Base-by-base conservation (phyloP, 371 early-diverging fungal genomes). In the Mortierella sp. region DNA sequence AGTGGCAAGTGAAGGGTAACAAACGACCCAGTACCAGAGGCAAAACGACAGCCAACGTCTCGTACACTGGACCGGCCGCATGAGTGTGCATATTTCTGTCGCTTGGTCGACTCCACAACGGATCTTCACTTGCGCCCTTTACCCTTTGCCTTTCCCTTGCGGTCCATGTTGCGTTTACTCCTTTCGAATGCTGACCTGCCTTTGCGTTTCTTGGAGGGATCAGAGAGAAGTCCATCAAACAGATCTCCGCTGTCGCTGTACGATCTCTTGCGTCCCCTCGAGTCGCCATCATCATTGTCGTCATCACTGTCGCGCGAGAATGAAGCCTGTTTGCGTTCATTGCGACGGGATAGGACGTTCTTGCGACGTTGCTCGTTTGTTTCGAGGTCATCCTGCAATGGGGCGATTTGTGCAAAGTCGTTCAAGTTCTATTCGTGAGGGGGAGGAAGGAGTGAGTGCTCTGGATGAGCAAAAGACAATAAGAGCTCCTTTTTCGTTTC, bases 321-420 rank as follows among this genome's bases (percentile, higher is more conserved):
- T 39, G 67, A 54, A 2, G 74, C 68, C 56, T 67, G 61, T 41
- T 68, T 73, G 21, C 72, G 67, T 42, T 79, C 72, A 45, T 83
- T 82, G 45, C 84, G 82, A 21, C 87, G 82, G 12, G 81, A 80
- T 46, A 87, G 76, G 0, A 87, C 84, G 52, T 85, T 88, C 49
- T 81, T 72, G 61, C 81, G 82, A 19, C 81, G 83, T 52, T 83
- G 80, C 45, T 86, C 84, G 27, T 81, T 82, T 52, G 82, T 76
- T 55, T 87, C 84, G 48, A 85, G 83, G 2, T 86, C 86, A 58
- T 84, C 82, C 64, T 86, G 79, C 56, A 88, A 68, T 41, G 83
- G 86, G 47, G 86, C 84, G 60, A 90, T 69, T 51, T 86, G 89
- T 34, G 87, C 85, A 81, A 92, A 91, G 70, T 91, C 91, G 59